Percentiles rank a stretch among this genome's conserved stretches.
Conservation (phyloP, 768 basidiomycete species). For the Russula sp. region DNA sequence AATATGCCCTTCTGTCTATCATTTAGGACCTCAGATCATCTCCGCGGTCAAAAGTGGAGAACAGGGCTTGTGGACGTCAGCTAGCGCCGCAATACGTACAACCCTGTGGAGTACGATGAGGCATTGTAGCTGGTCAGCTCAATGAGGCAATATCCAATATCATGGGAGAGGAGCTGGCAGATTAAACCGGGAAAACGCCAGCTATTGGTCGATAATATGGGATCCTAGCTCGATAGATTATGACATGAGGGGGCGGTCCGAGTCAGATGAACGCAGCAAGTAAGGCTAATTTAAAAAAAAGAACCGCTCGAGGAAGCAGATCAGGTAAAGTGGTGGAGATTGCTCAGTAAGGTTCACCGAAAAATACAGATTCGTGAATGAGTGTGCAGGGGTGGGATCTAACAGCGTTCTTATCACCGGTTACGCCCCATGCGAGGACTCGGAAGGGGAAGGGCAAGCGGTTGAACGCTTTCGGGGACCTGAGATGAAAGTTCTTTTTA, state of each 20-base stretch:
- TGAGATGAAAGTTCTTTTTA: background rate
- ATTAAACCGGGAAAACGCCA: background rate
- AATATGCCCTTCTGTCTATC: background rate
- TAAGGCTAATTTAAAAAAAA: background rate
- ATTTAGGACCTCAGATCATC: background rate
- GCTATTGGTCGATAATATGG: conserved; percentile 8
- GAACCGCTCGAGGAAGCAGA: background rate
- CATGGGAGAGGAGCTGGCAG: background rate
- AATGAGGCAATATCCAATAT: background rate
- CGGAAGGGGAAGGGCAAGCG: background rate
- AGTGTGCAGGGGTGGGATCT: background rate
- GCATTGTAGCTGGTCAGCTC: background rate
- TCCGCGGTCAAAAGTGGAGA: background rate
- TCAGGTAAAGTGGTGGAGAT: background rate
- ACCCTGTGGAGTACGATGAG: background rate
- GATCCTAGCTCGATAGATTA: background rate
- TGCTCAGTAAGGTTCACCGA: background rate
- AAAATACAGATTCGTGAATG: background rate
- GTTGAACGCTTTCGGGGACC: conserved; percentile 10
- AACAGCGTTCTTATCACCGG: background rate
- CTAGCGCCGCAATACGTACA: background rate
- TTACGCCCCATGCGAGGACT: background rate
- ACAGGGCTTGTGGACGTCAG: background rate
- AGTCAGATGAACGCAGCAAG: background rate
- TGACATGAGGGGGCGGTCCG: background rate